phyloP scores from a whole-genome alignment of 2,329 filamentous ascomycete species.

The Fusarium staphyleae region DNA sequence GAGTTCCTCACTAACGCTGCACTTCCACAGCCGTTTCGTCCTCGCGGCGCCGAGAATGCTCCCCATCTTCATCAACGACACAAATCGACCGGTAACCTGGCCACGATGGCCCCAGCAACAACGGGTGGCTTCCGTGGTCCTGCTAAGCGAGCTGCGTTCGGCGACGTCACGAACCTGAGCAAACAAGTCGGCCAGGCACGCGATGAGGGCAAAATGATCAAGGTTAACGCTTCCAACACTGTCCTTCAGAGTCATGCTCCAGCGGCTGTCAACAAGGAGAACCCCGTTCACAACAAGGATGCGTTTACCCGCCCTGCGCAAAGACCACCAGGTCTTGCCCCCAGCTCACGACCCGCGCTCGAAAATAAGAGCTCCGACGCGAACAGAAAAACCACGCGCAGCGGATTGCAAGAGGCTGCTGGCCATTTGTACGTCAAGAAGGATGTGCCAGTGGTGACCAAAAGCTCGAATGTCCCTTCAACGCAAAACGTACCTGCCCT shows the following conservation, averaged over 20 bases:
- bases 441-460: slow-evolving; percentile 27
- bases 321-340: slow-evolving; percentile 33
- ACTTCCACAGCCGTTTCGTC: slow-evolving; percentile 48
- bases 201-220: slow-evolving; percentile 48
- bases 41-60: slow-evolving; percentile 59
- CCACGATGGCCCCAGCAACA: slow-evolving; percentile 38
- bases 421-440: slow-evolving; percentile 28
- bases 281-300: slow-evolving; percentile 47
- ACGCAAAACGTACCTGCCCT: slow-evolving; percentile 37
- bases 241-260: slow-evolving; percentile 39
- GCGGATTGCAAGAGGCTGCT: slow-evolving; percentile 20
- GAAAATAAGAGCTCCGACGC: slow-evolving; percentile 40
- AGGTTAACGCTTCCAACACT: slow-evolving; percentile 39
- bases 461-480: slow-evolving; percentile 23
- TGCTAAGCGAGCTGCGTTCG: slow-evolving; percentile 80
- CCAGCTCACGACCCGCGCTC: slow-evolving; percentile 32
- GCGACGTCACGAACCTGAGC: slow-evolving; percentile 78
- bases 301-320: slow-evolving; percentile 50
- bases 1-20: slow-evolving; percentile 25
- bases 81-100: slow-evolving; percentile 76
- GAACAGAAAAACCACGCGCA: slow-evolving; percentile 34
- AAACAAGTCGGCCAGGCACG: slow-evolving; percentile 45
- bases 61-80: slow-evolving; percentile 74
- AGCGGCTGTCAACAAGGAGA: slow-evolving; percentile 54
- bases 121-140: slow-evolving; percentile 49